Base-by-base conservation (phyloP, 257 asterid species). In the Ligustrum vulgare region DNA sequence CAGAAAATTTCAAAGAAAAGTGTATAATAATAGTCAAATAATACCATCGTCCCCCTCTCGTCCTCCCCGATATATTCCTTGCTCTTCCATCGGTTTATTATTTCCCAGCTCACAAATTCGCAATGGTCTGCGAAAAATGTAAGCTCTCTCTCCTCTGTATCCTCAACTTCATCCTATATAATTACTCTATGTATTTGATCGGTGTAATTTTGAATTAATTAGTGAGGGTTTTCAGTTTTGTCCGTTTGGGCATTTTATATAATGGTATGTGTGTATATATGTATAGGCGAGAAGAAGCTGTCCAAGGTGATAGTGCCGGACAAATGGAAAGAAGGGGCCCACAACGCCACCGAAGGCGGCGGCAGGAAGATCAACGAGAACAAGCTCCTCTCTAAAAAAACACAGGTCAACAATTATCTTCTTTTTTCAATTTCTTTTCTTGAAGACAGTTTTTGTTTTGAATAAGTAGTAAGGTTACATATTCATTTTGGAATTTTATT, bases 321-420 rank as follows among this genome's bases (percentile, higher is more conserved):
- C 81, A 95, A 95, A 76, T 95, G 99, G 99, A 95, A 95, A 77
- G 98, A 87, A 23, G 98, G 99, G 11, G 97, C 99, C 20, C 81
- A 75, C 74, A 95, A 95, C 72, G 89, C 88, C 75, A 91, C 97
- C 70, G 98, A 95, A 86, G 94, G 90, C 8, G 97, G 98, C 58
- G 99, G 98, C 83, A 96, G 99, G 51, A 95, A 95, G 83, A 87
- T 95, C 86, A 95, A 95, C 88, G 98, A 95, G 91, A 95, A 95
- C 90, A 95, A 95, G 81, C 94, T 95, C 80, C 96, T 95, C 80
- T 91, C 98, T 69, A 95, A 95, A 89, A 95, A 90, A 76, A 51
- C 84, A 54, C 90, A 98, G 99, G 91, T 39, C 31, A 60, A 2
- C 23, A 11, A 56, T 36, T 12, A 8, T 11, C n/a, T 22, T 56